Evolutionary conservation across 371 early-diverging fungal genomes (phyloP), one percentile per base, ranked within the genome.

Genomic region (Lichtheimia corymbifera): DNA sequence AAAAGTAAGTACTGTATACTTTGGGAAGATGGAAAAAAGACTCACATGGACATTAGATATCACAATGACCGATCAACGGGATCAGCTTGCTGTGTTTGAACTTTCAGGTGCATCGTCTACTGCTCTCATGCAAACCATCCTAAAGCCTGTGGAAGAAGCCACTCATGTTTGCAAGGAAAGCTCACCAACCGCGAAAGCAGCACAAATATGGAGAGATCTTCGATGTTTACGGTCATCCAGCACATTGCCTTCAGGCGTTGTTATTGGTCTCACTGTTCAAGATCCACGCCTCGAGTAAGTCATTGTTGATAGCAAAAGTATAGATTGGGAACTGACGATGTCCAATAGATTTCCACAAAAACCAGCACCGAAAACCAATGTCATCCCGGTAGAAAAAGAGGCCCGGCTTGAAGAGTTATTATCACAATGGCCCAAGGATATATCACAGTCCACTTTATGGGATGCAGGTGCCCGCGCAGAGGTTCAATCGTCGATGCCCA

Each of bases 91-190:
- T 11, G 7, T 47, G 3, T 92, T 92, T 70, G 90, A 92, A 53
- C 75, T 93, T 40, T 85, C 87, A 1, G 94, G 94, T n/a, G 92
- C 93, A 14, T 77, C 91, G 9, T 77, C 90, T 7, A 87, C 89
- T 5, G 88, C 92, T 15, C 65, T 91, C 5, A 67, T 93, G 50
- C 82, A 83, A 44, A 77, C 88, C 2, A 74, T 83, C 25, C 58
- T 91, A 15, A 70, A 80, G 18, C 72, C 77, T 14, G 58, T 67
- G 1, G 53, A 50, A 1, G 70, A 65, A 54, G 25, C 30, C 9
- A 14, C 13, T 1, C 28, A 35, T 22, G 22, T 50, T 13, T 28
- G 40, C 47, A 49, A 49, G 20, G 51, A 50, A n/a, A 18, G n/a
- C 14, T 24, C 50, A 4, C 40, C 12, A 5, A 28, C 47, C 2